A percentile compares a stretch with the other conserved stretches of the same genome.
Conservation (phyloP, 768 basidiomycete genomes). For the Leccinellum luteum region DNA sequence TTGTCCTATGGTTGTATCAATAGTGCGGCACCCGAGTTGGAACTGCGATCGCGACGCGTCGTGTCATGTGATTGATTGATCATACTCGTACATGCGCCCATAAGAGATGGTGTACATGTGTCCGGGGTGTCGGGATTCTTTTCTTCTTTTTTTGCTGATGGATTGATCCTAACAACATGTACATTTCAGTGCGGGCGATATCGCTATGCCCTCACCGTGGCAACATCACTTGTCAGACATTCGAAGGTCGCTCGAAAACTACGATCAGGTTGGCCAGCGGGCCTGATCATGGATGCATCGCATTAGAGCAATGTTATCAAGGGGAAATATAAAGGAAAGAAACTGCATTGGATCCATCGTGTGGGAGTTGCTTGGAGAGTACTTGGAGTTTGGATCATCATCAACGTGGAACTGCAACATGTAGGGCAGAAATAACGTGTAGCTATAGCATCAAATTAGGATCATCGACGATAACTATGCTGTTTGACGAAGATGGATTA, state of each 20-base stretch:
- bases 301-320: background rate
- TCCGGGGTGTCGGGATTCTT: background rate
- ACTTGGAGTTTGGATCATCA: background rate
- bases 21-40: background rate
- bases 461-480: constrained; percentile 2
- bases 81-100: background rate
- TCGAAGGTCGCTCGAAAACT: constrained; percentile 30
- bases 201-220: constrained; percentile 29
- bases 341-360: background rate
- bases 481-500: background rate
- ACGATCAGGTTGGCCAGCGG: constrained; percentile 14
- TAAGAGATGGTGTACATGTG: background rate
- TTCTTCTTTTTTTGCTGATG: background rate
- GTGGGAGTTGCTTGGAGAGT: background rate
- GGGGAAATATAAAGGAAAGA: background rate
- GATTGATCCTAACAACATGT: constrained; percentile 3
- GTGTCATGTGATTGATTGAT: background rate
- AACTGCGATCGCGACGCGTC: background rate
- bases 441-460: constrained; percentile 18
- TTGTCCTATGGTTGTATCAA: background rate
- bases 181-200: constrained; percentile 16
- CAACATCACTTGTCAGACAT: constrained; percentile 28
- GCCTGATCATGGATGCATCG: constrained; percentile 8
- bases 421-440: constrained; percentile 10
- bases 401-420: background rate